phyloP scores from a whole-genome alignment of 148 eudicot species.

The Polygonum aviculare region DNA sequence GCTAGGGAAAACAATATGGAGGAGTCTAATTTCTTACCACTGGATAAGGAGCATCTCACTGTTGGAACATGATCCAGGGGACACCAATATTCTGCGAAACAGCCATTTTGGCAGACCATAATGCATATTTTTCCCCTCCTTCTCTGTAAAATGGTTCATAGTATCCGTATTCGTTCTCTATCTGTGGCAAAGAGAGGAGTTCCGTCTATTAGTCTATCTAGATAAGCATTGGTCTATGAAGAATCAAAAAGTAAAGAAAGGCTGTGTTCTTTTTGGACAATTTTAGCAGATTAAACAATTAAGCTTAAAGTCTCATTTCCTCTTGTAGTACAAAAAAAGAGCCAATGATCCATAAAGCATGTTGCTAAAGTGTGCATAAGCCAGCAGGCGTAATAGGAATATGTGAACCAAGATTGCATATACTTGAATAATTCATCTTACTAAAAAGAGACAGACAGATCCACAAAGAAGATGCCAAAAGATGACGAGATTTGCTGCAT shows the following conservation, averaged over 20 bases:
- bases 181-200: slow-evolving; percentile 29
- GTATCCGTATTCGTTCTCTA: slow-evolving; percentile 93
- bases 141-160: slow-evolving; percentile 74
- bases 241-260: background rate
- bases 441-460: background rate
- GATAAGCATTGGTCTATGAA: background rate
- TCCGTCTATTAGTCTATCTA: background rate
- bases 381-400: background rate
- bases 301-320: background rate
- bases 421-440: background rate
- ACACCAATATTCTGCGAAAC: slow-evolving; percentile 83
- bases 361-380: background rate
- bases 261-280: background rate
- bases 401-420: background rate
- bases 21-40: slow-evolving; percentile 51
- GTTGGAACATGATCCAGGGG: slow-evolving; percentile 99
- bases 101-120: slow-evolving; percentile 95
- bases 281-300: background rate
- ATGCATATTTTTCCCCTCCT: slow-evolving; percentile 72
- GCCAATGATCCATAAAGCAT: background rate
- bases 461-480: background rate
- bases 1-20: background rate
- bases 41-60: slow-evolving; percentile 75
- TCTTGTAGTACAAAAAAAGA: background rate
- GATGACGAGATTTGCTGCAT: background rate